phyloP scores from a whole-genome alignment of 805 yeast genomes.

The Groenewaldozyma tartarivorans region DNA sequence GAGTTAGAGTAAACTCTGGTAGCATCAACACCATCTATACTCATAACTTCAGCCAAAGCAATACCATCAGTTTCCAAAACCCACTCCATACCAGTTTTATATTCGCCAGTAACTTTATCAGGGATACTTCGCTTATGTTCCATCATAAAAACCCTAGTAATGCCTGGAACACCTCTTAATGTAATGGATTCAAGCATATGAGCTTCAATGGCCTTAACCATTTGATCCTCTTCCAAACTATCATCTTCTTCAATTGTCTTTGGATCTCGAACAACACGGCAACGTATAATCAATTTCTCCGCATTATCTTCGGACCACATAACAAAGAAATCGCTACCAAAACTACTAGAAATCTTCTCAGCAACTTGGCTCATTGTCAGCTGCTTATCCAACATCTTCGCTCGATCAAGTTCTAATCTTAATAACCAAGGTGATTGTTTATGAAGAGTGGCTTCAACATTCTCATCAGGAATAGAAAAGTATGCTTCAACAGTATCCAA shows the following conservation, averaged over 20 bases:
- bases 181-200: conserved; percentile 95
- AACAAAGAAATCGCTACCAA: conserved; percentile 90
- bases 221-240: conserved; percentile 94
- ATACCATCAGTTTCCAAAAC: conserved; percentile 98
- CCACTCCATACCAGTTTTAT: conserved; percentile 87
- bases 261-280: conserved; percentile 96
- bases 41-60: conserved; percentile 87
- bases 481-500: conserved; percentile 94
- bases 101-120: conserved; percentile 77
- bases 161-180: conserved; percentile 91
- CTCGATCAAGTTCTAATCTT: conserved; percentile 95
- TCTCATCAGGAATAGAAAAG: conserved; percentile 96
- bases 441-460: conserved; percentile 85
- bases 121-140: conserved; percentile 31
- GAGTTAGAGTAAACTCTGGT: conserved; percentile 89
- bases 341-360: conserved; percentile 82
- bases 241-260: conserved; percentile 87
- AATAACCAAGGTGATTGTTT: conserved; percentile 97
- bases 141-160: conserved; percentile 67
- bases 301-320: conserved; percentile 99
- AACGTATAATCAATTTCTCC: conserved; percentile 90
- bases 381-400: conserved; percentile 97
- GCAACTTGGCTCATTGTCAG: conserved; percentile 98
- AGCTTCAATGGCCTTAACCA: conserved; percentile 87
- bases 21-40: conserved; percentile 91